Evolutionary conservation across 2,329 filamentous ascomycete species (phyloP), one percentile per base, ranked within the genome.

Genomic region (Pleochaeta shiraiana): DNA sequence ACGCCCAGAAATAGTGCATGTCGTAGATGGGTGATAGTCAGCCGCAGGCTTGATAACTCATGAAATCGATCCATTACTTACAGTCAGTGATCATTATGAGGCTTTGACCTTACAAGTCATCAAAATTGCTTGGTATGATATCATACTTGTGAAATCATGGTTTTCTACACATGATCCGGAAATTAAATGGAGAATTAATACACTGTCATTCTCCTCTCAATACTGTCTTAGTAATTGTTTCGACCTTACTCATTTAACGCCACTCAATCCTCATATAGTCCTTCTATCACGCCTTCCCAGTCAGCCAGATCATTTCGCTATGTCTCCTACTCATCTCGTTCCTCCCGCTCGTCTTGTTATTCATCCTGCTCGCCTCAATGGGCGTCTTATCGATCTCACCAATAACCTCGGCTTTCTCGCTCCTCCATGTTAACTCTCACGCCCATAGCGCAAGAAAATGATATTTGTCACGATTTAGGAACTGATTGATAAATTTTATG

Each of bases 131-230:
- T 37, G 60, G 1, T 63, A 45, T 28, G 39, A 63, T 63, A 39
- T 63, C n/a, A 63, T 63, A n/a, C 24, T 63, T 11, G 60, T n/a
- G 14, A 63, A 63, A 21, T 63, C 60, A 24, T 63, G 60, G 60
- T 37, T 63, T 3, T 63, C 34, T 30, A 63, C 45, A 47, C 60
- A 63, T 31, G 60, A 63, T n/a, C 60, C 60, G 24, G 34, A 63
- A 47, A 47, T 63, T 28, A 63, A 45, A 63, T 63, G 60, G 60
- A 63, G 60, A 21, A 45, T 5, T 30, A 63, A 63, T 26, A 63
- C n/a, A 14, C 24, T 63, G 4, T 24, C 37, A 24, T 63, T 63
- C 19, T 21, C n/a, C 14, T 63, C 60, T 14, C 2, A 19, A 4
- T 30, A 37, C 24, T 63, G 60, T 26, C 34, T 4, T 14, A 12